phyloP scores from a whole-genome alignment of 495 filamentous ascomycete species.

The Melanomma pulvis-pyrius region DNA sequence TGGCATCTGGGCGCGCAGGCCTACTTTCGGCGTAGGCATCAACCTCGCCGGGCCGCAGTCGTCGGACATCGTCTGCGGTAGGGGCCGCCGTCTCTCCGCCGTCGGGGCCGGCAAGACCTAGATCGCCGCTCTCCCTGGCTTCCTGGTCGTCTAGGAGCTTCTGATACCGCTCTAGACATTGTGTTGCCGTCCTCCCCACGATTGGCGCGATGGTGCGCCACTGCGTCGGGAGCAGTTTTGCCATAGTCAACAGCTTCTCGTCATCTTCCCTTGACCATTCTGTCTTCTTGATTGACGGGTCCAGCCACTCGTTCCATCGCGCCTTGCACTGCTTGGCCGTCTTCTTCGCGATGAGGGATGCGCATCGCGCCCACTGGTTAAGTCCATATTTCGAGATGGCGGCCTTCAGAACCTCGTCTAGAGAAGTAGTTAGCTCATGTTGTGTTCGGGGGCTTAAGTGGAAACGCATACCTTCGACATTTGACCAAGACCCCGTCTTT shows the following conservation, averaged over 20 bases:
- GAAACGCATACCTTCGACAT: too few relatives aligned
- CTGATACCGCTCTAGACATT: slow-evolving; percentile 96
- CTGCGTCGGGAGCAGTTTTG: slow-evolving; percentile 98
- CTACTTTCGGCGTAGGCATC: slow-evolving; percentile 97
- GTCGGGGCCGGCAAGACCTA: slow-evolving; percentile 84
- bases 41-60: slow-evolving; percentile 82
- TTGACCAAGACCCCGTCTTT: slow-evolving; percentile 95
- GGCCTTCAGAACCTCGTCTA: slow-evolving; percentile 98
- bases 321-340: slow-evolving; percentile 99
- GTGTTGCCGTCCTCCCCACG: slow-evolving; percentile 92
- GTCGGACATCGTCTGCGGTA: slow-evolving; percentile 89
- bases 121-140: slow-evolving; percentile 76
- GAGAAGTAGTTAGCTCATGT: too few relatives aligned
- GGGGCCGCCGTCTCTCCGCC: slow-evolving; percentile 87
- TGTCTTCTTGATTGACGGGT: slow-evolving; percentile 95
- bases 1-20: slow-evolving; percentile 94
- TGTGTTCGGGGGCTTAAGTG: too few relatives aligned
- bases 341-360: slow-evolving; percentile 94
- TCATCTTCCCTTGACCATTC: slow-evolving; percentile 99
- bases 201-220: slow-evolving; percentile 93
- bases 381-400: slow-evolving; percentile 57
- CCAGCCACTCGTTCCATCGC: slow-evolving; percentile 97
- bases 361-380: slow-evolving; percentile 98
- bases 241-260: slow-evolving; percentile 92
- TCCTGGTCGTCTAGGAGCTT: slow-evolving; percentile 96